Conservation (phyloP, 2,329 filamentous ascomycete species). For the Ophiostoma sp. region DNA sequence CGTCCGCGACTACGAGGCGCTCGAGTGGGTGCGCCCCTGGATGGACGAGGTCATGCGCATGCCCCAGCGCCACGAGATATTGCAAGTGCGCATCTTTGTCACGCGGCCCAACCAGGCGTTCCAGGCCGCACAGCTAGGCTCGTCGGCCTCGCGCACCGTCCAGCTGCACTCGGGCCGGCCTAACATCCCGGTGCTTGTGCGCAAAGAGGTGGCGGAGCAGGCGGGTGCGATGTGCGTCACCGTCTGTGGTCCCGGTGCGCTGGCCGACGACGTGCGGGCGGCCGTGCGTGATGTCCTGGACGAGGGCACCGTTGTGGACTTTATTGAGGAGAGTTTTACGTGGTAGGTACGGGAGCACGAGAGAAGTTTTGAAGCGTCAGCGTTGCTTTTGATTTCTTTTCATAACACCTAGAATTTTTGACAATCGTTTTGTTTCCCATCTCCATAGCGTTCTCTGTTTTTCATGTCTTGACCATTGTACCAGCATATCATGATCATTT, state of each 20-base stretch:
- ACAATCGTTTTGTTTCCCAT: not conserved
- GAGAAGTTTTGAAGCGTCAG: not conserved
- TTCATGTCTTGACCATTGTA: not conserved
- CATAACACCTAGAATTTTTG: not conserved
- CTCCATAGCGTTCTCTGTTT: not conserved
- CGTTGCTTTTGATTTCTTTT: not conserved
- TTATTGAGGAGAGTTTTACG: conserved; percentile 75
- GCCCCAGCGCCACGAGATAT: conserved; percentile 75
- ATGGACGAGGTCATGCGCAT: conserved; percentile 73
- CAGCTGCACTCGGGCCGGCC: conserved; percentile 91
- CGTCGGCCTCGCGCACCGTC: conserved; percentile 69
- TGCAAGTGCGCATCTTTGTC: conserved; percentile 86
- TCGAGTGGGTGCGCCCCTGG: conserved; percentile 93
- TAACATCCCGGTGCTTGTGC: conserved; percentile 75
- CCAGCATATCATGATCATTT: conserved; percentile 8
- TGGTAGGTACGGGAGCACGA: conserved; percentile 45
- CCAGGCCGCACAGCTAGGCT: conserved; percentile 62
- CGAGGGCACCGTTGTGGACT: conserved; percentile 64
- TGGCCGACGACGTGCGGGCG: conserved; percentile 73
- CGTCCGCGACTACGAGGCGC: conserved; percentile 81
- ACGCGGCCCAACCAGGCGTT: conserved; percentile 82
- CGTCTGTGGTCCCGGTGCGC: conserved; percentile 72
- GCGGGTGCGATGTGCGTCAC: conserved; percentile 86
- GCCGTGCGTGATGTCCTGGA: conserved; percentile 66
- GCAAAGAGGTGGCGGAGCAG: conserved; percentile 78